Base-by-base conservation (phyloP, 1,139 yeast species). In the Yamadazyma epiphylla region DNA sequence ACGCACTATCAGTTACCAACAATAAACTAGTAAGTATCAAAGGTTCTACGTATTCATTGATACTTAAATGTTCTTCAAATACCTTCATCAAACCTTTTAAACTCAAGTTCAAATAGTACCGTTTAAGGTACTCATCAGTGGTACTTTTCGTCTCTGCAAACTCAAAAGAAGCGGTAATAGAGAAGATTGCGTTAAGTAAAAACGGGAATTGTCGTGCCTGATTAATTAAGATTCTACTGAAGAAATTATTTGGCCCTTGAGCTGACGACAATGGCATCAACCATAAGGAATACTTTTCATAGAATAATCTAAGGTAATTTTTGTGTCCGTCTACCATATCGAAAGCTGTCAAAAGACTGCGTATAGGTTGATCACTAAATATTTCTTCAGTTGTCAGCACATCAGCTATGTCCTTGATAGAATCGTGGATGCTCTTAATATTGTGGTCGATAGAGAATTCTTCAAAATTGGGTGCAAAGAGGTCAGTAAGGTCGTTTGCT, bases 241-340 rank as follows among this genome's bases (percentile, higher is more conserved):
- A 42, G 19, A 42, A 37, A 22, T 42, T 43, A 24, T 40, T 39
- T 2, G 40, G 41, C 3, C 46, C 48, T 17, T 36, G 29, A 12
- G 13, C 36, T 1, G 48, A 43, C 3, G 46, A 37, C 12, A 44
- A 31, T 2, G 48, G 42, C 47, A 44, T 42, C 4, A 44, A 24
- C 48, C 48, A 43, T n/a, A 40, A 31, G 4, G 44, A 38, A 30
- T 44, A 44, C 25, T 43, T 44, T 24, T 43, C 46, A 24, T 43
- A 38, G 29, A 44, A 44, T 11, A 44, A 28, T 19, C 42, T 28
- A 9, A 43, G 32, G 27, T 44, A 44, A 21, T 44, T 44, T 25
- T 43, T 44, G n/a, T 40, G 43, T 7, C 34, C 37, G 7, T 28
- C 33, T 7, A 39, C 22, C 30, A 38, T 29, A 28, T 44, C 48